Evolutionary conservation across 129 eudicot genomes (phyloP).

Genomic region (Glebionis coronaria): DNA sequence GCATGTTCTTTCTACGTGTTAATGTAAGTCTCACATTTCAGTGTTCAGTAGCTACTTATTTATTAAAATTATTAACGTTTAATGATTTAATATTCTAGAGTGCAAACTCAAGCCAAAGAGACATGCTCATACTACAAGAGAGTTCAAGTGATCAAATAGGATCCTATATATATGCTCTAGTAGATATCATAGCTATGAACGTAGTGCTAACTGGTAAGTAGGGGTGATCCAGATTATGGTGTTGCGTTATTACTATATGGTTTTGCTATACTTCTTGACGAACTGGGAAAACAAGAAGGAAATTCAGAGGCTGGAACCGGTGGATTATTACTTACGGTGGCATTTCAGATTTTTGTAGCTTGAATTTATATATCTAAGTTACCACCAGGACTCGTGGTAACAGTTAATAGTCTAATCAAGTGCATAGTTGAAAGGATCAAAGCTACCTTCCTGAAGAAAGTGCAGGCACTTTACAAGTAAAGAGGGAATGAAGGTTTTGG

Average conservation of each 20-base stretch:
- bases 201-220: conserved; percentile 85
- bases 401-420: conserved; percentile 78
- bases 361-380: conserved; percentile 87
- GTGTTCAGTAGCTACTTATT: background rate
- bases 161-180: conserved; percentile 93
- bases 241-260: conserved; percentile 95
- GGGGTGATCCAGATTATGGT: conserved; percentile 96
- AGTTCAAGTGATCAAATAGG: conserved; percentile 90
- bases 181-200: conserved; percentile 90
- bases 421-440: conserved; percentile 91
- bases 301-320: conserved; percentile 60
- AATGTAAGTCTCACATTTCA: conserved; percentile 45
- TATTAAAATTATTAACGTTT: conserved; percentile 9
- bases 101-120: conserved; percentile 93
- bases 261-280: conserved; percentile 95
- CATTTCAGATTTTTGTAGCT: conserved; percentile 80
- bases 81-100: conserved; percentile 43
- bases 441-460: conserved; percentile 55
- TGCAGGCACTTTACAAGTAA: conserved; percentile 19
- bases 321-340: conserved; percentile 83
- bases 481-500: conserved; percentile 27
- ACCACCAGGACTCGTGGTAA: conserved; percentile 75
- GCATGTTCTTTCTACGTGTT: conserved; percentile 85
- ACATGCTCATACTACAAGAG: conserved; percentile 97
- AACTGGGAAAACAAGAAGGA: conserved; percentile 43